These are phyloP conservation scores for Candida oleophila DNA, from an alignment of 805 yeast species.

Conservation along the genomic window DNA sequence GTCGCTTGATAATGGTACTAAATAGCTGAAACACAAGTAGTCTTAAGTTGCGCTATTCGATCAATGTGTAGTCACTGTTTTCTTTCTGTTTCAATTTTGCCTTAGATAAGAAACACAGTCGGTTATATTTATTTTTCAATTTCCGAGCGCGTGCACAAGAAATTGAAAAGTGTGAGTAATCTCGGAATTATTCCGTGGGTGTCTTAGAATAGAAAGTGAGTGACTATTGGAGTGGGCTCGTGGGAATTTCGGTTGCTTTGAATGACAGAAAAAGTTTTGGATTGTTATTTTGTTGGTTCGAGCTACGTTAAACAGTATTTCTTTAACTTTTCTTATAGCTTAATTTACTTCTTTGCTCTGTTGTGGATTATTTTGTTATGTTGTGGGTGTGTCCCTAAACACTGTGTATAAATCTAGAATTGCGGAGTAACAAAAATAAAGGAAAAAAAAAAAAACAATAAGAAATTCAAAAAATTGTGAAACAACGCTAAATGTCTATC, in stretches of 20 bases:
- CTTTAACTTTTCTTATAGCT: too few relatives aligned
- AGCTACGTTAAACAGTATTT: neutral
- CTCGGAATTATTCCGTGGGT: neutral
- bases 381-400: neutral
- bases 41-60: too few relatives aligned
- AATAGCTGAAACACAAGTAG: too few relatives aligned
- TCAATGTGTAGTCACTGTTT: too few relatives aligned
- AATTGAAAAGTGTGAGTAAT: neutral
- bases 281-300: neutral
- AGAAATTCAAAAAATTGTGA: too few relatives aligned
- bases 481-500: too few relatives aligned
- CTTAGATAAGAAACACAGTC: neutral
- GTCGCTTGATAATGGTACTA: too few relatives aligned
- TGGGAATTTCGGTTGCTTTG: neutral
- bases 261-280: neutral
- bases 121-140: neutral
- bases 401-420: neutral
- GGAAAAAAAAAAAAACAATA: too few relatives aligned
- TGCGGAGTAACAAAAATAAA: neutral
- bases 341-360: neutral
- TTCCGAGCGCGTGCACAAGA: constrained; percentile 1
- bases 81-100: neutral
- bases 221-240: neutral
- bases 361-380: neutral
- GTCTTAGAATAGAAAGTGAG: neutral